Conservation (phyloP, 1,139 yeast genomes). For the Suhomyces kunorum region DNA sequence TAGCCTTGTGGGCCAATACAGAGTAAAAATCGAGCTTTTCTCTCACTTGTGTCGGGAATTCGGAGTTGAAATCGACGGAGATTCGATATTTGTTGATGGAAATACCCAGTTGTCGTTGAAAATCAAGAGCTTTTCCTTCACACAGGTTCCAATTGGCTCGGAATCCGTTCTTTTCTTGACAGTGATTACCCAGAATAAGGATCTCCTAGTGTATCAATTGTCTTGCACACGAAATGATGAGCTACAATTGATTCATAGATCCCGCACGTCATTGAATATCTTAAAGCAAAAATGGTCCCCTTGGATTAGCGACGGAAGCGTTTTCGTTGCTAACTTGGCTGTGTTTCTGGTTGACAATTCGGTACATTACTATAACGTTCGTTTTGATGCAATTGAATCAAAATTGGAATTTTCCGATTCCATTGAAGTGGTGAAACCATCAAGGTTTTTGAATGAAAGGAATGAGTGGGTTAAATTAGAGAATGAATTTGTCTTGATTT, state of each 20-base stretch:
- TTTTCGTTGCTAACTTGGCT: slow-evolving; percentile 16
- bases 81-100: slow-evolving; percentile 12
- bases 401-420: slow-evolving; percentile 4
- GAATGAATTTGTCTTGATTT: slow-evolving; percentile 7
- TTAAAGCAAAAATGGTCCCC: slow-evolving; percentile 28
- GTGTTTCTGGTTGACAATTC: slow-evolving; percentile 23
- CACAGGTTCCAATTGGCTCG: slow-evolving; percentile 16
- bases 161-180: slow-evolving; percentile 18
- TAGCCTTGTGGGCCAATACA: slow-evolving; percentile 26
- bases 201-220: slow-evolving; percentile 24
- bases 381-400: slow-evolving; percentile 6
- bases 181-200: slow-evolving; percentile 21
- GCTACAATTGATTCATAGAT: slow-evolving; percentile 11
- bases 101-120: slow-evolving; percentile 26
- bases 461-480: slow-evolving; percentile 9
- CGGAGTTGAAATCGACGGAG: slow-evolving; percentile 17
- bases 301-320: slow-evolving; percentile 18
- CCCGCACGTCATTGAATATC: slow-evolving; percentile 14
- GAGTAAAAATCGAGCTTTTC: slow-evolving; percentile 30
- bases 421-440: not conserved
- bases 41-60: slow-evolving; percentile 28
- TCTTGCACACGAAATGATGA: slow-evolving; percentile 13
- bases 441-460: slow-evolving; percentile 10
- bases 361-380: slow-evolving; percentile 15
- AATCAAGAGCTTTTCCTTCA: slow-evolving; percentile 34